phyloP scores from a whole-genome alignment of 2,329 filamentous ascomycete species.

The Paraphoma sp. region DNA sequence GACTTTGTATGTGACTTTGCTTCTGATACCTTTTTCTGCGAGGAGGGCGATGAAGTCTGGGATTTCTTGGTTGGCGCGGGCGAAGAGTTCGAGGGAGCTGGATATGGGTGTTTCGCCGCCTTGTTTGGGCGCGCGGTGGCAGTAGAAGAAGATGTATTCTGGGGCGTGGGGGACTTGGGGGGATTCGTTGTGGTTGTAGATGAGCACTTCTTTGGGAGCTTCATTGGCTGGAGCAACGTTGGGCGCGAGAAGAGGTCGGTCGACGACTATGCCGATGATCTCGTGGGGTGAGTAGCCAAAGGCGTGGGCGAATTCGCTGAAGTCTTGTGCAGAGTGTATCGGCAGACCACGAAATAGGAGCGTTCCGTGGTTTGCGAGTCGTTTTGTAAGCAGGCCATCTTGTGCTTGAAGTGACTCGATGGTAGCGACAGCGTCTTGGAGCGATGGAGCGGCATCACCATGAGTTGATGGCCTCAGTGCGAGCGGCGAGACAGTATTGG shows the following conservation, averaged over 20 bases:
- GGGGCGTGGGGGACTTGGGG: slow-evolving; percentile 49
- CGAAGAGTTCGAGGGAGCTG: slow-evolving; percentile 37
- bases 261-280: slow-evolving; percentile 43
- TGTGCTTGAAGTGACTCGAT: slow-evolving; percentile 47
- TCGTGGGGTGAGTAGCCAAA: slow-evolving; percentile 45
- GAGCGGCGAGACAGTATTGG: slow-evolving; percentile 49
- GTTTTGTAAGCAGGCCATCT: slow-evolving; percentile 7
- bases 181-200: slow-evolving; percentile 48
- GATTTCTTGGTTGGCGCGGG: slow-evolving; percentile 27
- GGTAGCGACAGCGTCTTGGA: slow-evolving; percentile 46
- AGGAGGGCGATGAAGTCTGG: slow-evolving; percentile 41
- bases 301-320: slow-evolving; percentile 43
- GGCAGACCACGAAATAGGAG: slow-evolving; percentile 57
- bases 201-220: slow-evolving; percentile 48
- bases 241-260: slow-evolving; percentile 37
- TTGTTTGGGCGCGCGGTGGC: slow-evolving; percentile 3
- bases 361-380: slow-evolving; percentile 49
- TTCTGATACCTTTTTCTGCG: slow-evolving; percentile 33
- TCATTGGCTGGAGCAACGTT: slow-evolving; percentile 50
- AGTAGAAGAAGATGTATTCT: slow-evolving; percentile 44
- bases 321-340: slow-evolving; percentile 46
- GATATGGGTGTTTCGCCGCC: slow-evolving; percentile 47
- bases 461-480: slow-evolving; percentile 45
- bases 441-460: slow-evolving; percentile 11
- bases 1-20: slow-evolving; percentile 49